Conservation (phyloP, 768 basidiomycete species). For the Filobasidium wieringae region DNA sequence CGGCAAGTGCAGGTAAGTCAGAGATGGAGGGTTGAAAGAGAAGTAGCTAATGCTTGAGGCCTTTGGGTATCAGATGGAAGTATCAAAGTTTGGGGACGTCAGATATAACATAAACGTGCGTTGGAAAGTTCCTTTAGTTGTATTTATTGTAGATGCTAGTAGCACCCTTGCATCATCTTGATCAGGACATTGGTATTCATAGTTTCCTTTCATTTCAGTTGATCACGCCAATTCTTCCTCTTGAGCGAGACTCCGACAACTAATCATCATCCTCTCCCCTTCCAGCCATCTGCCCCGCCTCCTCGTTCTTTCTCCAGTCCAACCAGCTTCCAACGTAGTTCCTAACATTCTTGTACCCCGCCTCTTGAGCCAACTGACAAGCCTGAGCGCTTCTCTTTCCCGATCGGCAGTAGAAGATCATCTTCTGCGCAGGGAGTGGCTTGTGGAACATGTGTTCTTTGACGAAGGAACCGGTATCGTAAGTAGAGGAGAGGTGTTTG, state of each 20-base stretch:
- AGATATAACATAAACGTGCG: no score
- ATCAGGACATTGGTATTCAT: no score
- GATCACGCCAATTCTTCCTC: no score
- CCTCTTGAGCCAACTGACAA: conserved; percentile 64
- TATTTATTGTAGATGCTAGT: no score
- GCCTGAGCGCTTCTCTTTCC: conserved; percentile 74
- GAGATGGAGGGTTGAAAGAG: background rate
- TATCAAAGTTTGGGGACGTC: no score
- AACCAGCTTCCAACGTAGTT: conserved; percentile 84
- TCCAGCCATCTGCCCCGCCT: conserved; percentile 13
- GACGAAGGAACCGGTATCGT: conserved; percentile 34
- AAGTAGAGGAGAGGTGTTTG: conserved; percentile 51
- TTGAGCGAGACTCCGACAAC: background rate
- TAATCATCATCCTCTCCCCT: conserved; percentile 27
- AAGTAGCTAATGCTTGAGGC: background rate
- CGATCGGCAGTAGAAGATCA: conserved; percentile 83
- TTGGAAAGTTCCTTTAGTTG: no score
- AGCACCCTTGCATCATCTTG: no score
- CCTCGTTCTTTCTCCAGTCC: conserved; percentile 57
- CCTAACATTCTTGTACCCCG: conserved; percentile 60
- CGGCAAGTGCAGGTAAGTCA: conserved; percentile 54
- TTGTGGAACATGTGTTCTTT: conserved; percentile 40
- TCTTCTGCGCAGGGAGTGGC: conserved; percentile 48
- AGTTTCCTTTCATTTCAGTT: no score
- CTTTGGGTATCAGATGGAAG: background rate